Conservation (phyloP, 2,329 filamentous ascomycete species). For the Lasiodiplodia gonubiensis region DNA sequence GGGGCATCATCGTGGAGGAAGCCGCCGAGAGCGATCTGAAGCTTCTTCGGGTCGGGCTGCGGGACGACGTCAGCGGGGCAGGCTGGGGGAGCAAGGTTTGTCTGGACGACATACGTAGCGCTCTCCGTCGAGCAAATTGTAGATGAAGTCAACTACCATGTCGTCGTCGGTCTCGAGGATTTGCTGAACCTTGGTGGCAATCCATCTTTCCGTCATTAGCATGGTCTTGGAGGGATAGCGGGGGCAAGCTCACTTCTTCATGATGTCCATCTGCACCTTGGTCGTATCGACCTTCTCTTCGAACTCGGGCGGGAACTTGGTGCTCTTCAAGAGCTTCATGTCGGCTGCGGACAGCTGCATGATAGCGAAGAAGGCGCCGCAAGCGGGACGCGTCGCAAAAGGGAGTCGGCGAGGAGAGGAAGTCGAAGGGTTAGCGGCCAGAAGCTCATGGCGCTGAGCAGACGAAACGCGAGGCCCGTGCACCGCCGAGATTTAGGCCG, state of each 20-base stretch:
- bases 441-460: slow-evolving; percentile 16
- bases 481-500: slow-evolving; percentile 16
- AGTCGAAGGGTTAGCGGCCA: slow-evolving; percentile 16
- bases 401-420: not conserved
- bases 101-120: slow-evolving; percentile 69
- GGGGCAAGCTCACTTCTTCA: slow-evolving; percentile 80
- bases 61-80: slow-evolving; percentile 31
- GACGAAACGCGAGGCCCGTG: slow-evolving; percentile 5
- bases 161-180: slow-evolving; percentile 95
- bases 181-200: slow-evolving; percentile 82
- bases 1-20: slow-evolving; percentile 94
- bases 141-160: slow-evolving; percentile 86
- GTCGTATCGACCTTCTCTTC: slow-evolving; percentile 95
- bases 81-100: not conserved
- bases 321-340: slow-evolving; percentile 85
- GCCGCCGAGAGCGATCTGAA: slow-evolving; percentile 93
- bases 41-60: slow-evolving; percentile 91
- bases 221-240: slow-evolving; percentile 1
- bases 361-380: slow-evolving; percentile 1
- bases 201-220: slow-evolving; percentile 72
- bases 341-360: slow-evolving; percentile 83
- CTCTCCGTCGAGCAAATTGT: slow-evolving; percentile 71
- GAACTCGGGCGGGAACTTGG: slow-evolving; percentile 93
- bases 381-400: not conserved
- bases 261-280: slow-evolving; percentile 95